Base-by-base conservation (phyloP, 169 alveolate species). In the Theileria luwenshuni region DNA sequence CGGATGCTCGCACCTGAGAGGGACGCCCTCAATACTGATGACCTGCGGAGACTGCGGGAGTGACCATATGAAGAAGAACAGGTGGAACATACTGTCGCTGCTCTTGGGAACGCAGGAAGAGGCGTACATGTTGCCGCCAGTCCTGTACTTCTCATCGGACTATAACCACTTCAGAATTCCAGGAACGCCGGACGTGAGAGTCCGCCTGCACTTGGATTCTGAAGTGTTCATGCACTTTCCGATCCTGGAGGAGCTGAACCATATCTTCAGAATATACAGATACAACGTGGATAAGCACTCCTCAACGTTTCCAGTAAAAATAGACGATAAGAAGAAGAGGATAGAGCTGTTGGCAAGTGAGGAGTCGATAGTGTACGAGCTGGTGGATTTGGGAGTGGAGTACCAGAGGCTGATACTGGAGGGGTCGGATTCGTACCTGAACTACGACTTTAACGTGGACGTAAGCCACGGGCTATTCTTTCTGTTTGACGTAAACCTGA, bases 371-470 rank as follows among this genome's bases (percentile, higher is more conserved):
- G 54, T 49, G 45, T 79, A 79, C 54, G 69, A 79, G 28, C 52
- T 79, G 76, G 73, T 79, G 0, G 87, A 79, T 27, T 41, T 79
- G 65, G 87, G 87, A 3, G 47, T 47, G 7, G 87, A 79, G 61
- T 79, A 63, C 58, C 56, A 47, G 49, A 69, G 65, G 41, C 58
- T 38, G 45, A 42, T 79, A 35, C 47, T 62, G 35, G 73, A 65
- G 54, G 87, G 83, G 19, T 21, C 83, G 30, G 42, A 65, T 17
- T 49, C 87, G 19, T 79, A 43, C 23, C 25, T 52, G 61, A 79
- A 71, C 70, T 48, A 52, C 21, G 75, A 79, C 61, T 25, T 79
- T 23, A 49, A 58, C 51, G 52, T 79, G 10, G 87, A 79, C 19
- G 38, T 32, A 28, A 58, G 41, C 38, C 28, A 63, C 27, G 83